Evolutionary conservation across 2,329 filamentous ascomycete species (phyloP).

Genomic region (Grosmannia serpens): DNA sequence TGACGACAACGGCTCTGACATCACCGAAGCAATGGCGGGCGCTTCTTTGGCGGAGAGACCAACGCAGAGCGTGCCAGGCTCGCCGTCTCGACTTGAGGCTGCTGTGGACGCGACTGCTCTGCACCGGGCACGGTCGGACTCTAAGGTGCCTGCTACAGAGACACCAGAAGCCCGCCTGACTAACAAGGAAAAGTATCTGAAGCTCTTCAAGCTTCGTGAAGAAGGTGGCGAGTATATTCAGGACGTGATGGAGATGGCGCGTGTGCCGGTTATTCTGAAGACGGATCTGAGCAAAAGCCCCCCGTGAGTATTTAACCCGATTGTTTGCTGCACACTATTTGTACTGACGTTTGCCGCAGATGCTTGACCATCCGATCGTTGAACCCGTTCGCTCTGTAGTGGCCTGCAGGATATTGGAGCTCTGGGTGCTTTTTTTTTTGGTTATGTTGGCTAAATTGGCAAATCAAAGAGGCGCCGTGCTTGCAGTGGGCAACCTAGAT

Average conservation of each 20-base stretch:
- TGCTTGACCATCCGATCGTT: slow-evolving; percentile 75
- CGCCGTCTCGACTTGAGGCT: slow-evolving; percentile 66
- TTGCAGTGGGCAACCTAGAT: background rate
- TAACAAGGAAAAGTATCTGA: slow-evolving; percentile 94
- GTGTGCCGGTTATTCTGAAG: slow-evolving; percentile 95
- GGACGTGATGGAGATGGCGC: slow-evolving; percentile 94
- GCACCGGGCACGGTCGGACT: slow-evolving; percentile 85
- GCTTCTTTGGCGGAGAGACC: slow-evolving; percentile 82
- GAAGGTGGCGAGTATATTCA: slow-evolving; percentile 94
- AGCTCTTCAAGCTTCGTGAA: slow-evolving; percentile 79
- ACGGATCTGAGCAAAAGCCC: slow-evolving; percentile 97
- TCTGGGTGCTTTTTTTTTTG: background rate
- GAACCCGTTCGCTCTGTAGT: slow-evolving; percentile 60
- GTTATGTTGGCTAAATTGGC: background rate
- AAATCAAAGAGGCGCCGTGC: background rate
- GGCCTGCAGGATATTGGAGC: background rate
- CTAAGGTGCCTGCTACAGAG: slow-evolving; percentile 70
- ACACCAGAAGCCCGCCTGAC: slow-evolving; percentile 68
- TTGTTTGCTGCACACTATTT: background rate
- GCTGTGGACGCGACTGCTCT: slow-evolving; percentile 49
- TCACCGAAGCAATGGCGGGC: slow-evolving; percentile 83
- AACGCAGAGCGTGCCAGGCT: slow-evolving; percentile 90
- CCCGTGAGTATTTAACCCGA: slow-evolving; percentile 59
- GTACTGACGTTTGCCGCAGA: slow-evolving; percentile 26
- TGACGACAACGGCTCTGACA: slow-evolving; percentile 74